Evolutionary conservation across 352 stramenopile genomes (phyloP), one percentile per base, ranked within the genome.

Genomic region (Phytopythium vexans): DNA sequence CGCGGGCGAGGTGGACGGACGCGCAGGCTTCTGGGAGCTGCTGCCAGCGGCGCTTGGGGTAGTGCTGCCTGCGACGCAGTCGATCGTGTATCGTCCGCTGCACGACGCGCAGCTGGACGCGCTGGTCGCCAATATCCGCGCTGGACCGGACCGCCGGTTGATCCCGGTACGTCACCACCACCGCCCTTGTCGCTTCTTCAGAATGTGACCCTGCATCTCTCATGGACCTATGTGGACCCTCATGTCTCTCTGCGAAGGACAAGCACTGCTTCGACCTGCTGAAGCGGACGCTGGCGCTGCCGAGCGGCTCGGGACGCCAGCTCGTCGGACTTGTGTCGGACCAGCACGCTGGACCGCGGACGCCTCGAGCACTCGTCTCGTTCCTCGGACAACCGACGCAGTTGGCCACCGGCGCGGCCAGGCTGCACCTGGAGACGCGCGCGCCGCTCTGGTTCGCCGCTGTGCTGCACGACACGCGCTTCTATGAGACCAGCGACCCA

Each of bases 1-100:
- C n/a, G 16, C 41, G 36, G 31, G 41, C 46, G n/a, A 21, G 39
- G 15, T 40, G 12, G 46, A 38, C 49, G 32, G 12, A 44, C 42
- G 27, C 44, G 39, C 15, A 32, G 76, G 76, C 14, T 65, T 82
- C 52, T 87, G 76, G 76, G 76, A 87, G 53, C 46, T 83, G 15
- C 56, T 87, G n/a, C 73, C 76, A 11, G 35, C 60, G 3, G 58
- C 62, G 36, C 62, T 87, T 3, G 56, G 43, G 14, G 56, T 58
- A 3, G 41, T 64, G 1, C 44, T 77, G 12, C 64, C 70, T 1
- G 54, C 62, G 27, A 66, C 67, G 36, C 76, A 87, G 56, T 87
- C 65, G 73, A 67, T 87, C 50, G 76, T 87, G 50, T 83, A 85
- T 37, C 71, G 76, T 0, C 73, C 76, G 12, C 62, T 87, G 41